Base-by-base conservation (phyloP, 495 filamentous ascomycete species). In the Penicillium egyptiacum region DNA sequence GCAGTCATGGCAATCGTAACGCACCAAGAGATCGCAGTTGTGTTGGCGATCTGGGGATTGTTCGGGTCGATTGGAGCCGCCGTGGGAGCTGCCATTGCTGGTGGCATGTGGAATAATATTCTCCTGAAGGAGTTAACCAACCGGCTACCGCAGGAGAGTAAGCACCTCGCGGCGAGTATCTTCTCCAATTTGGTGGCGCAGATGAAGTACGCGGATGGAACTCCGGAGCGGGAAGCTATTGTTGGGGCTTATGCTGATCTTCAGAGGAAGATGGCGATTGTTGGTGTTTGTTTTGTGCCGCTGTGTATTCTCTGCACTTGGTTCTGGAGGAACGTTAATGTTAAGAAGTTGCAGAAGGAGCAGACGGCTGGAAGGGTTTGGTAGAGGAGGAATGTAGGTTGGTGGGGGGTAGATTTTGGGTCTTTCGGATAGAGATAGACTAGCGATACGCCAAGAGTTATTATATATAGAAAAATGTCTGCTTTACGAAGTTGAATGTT, bases 21-120 rank as follows among this genome's bases (percentile, higher is more conserved):
- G 1, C 88, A 89, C 58, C 75, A 88, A 54, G 71, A 86, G 53
- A 73, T 90, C 31, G 86, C 88, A 10, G 80, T 81, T 22, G 79
- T 83, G 14, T 71, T 88, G 1, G 87, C 88, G 0, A 56, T 90
- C 33, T 73, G 81, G 59, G 73, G 75, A 42, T 75, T 89, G 59
- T 86, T 87, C 63, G 69, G 78, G 41, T 74, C 63, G 40, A 75
- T 90, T 19, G 88, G 88, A 14, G 82, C 83, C 28, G 82, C 79
- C 12, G 79, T 89, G 57, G 88, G 88, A 4, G 58, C 65, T 10
- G 76, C 83, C 6, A 69, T 91, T 11, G 73, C 83, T 4, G 78
- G 74, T 0, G 85, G 84, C 25, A 83, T 91, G 60, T 90, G 86
- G 83, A 83, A 78, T 12, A 74, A 76, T 57, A 71, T 78, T 33